These are phyloP conservation scores for Saccharomycopsis lassenensis DNA, from an alignment of 805 yeast species.

Conservation along the genomic window DNA sequence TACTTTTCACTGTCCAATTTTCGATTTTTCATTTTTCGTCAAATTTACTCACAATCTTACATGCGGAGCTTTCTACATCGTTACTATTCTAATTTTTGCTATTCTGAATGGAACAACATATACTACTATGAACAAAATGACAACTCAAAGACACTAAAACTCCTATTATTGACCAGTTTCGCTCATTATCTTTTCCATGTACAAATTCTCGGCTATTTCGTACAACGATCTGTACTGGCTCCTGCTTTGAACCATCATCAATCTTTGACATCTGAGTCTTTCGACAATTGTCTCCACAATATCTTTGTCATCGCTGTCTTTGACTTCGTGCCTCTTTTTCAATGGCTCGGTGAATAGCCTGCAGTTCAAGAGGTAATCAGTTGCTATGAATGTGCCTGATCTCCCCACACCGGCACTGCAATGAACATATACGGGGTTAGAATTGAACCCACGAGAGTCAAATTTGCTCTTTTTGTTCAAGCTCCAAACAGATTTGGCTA, in stretches of 20 bases:
- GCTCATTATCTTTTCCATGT: too few species aligned
- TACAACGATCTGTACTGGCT: slow-evolving; percentile 37
- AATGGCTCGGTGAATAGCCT: slow-evolving; percentile 5
- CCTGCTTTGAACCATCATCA: slow-evolving; percentile 39
- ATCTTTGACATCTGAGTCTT: slow-evolving; percentile 33
- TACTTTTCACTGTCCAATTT: too few species aligned
- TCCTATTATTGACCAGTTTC: too few species aligned
- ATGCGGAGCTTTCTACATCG: too few species aligned
- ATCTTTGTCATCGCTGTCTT: slow-evolving; percentile 21
- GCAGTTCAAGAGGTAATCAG: slow-evolving; percentile 37
- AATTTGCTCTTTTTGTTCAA: slow-evolving; percentile 1
- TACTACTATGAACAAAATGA: too few species aligned
- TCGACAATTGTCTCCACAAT: slow-evolving; percentile 30
- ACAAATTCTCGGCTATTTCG: slow-evolving; percentile 23
- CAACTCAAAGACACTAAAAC: too few species aligned
- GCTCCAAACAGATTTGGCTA: slow-evolving; percentile 24
- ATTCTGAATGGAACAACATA: too few species aligned
- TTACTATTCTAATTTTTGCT: too few species aligned
- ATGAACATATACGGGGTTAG: slow-evolving; percentile 56
- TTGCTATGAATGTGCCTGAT: slow-evolving; percentile 76
- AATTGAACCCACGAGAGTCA: slow-evolving; percentile 4
- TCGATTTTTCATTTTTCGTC: too few species aligned
- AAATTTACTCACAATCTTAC: too few species aligned
- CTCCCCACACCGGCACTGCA: slow-evolving; percentile 98
- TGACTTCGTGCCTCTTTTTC: not conserved